These are phyloP conservation scores for Cercospora zeae-maydis DNA, from an alignment of 2,329 filamentous ascomycete species.

Conservation along the genomic window DNA sequence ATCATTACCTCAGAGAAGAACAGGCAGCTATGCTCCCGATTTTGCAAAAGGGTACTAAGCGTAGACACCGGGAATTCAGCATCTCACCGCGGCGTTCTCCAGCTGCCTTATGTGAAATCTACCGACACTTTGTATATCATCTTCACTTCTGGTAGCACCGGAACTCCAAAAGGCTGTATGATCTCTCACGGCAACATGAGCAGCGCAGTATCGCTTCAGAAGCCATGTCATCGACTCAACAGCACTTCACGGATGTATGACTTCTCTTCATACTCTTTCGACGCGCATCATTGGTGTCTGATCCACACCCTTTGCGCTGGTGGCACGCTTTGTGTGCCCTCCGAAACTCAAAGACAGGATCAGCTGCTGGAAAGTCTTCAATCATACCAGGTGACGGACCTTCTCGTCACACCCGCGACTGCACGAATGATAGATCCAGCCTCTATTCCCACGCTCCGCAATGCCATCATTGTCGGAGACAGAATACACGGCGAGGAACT, in stretches of 20 bases:
- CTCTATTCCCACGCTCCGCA: background rate
- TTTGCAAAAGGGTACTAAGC: background rate
- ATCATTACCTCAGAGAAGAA: slow-evolving; percentile 8
- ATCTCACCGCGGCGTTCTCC: background rate
- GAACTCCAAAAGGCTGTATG: slow-evolving; percentile 15
- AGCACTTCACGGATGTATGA: slow-evolving; percentile 19
- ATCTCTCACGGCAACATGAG: slow-evolving; percentile 15
- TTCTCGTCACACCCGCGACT: slow-evolving; percentile 11
- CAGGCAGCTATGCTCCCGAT: background rate
- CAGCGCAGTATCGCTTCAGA: slow-evolving; percentile 4
- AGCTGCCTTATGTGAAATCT: background rate
- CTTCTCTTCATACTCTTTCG: slow-evolving; percentile 28
- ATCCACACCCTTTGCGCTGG: slow-evolving; percentile 17
- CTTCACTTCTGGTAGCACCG: slow-evolving; percentile 52
- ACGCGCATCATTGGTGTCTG: slow-evolving; percentile 15
- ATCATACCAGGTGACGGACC: background rate
- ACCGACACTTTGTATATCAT: slow-evolving; percentile 13
- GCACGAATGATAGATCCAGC: slow-evolving; percentile 11
- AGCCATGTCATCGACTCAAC: background rate
- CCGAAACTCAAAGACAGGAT: slow-evolving; percentile 20
- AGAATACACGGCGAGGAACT: background rate
- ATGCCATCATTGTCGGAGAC: slow-evolving; percentile 15
- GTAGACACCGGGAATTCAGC: background rate
- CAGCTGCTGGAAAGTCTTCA: slow-evolving; percentile 10
- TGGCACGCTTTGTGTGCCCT: slow-evolving; percentile 25